Base-by-base conservation (phyloP, 331 rosid genomes). In the Pyracantha coccinea region DNA sequence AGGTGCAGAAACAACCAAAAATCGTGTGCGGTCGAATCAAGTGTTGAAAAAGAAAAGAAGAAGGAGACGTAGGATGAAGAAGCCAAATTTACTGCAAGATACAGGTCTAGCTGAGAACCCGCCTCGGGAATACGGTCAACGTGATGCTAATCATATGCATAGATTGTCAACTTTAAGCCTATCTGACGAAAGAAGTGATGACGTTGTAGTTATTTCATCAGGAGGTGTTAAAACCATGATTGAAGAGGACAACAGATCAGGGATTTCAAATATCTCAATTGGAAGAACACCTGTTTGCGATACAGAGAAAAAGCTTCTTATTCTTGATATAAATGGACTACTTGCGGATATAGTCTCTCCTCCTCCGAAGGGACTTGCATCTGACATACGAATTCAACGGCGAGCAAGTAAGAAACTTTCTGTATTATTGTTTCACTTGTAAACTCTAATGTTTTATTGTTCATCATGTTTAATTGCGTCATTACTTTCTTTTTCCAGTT, bases 291-390 rank as follows among this genome's bases (percentile, higher is more conserved):
- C 82, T 1, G 14, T 33, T 35, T 21, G 23, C 38, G 55, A 59
- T 50, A 72, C 69, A 75, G 89, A 82, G 90, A 86, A 88, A 65
- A 91, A 82, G 75, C 96, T 93, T 82, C 88, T 93, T 24, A 71
- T 93, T 86, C 97, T 93, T 79, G 98, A 93, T 69, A 12, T 93
- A 47, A 93, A 91, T 77, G 98, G 98, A 65, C 75, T 93, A 75
- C 90, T 93, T 66, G 96, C 75, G 2, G 96, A 93, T 80, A 70
- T 93, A 35, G 92, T 91, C 80, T 68, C 69, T 11, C 79, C 91
- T 28, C 90, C 83, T 66, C 97, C 96, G 14, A 85, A 72, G 84
- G 71, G 66, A 4, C 57, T 61, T 52, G 76, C 81, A 82, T 67
- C 94, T 66, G 97, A 93, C 83, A 73, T 83, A 65, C 69, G 33